phyloP scores from a whole-genome alignment of 345 rosid genomes.

The Eucalyptus shirleyi region DNA sequence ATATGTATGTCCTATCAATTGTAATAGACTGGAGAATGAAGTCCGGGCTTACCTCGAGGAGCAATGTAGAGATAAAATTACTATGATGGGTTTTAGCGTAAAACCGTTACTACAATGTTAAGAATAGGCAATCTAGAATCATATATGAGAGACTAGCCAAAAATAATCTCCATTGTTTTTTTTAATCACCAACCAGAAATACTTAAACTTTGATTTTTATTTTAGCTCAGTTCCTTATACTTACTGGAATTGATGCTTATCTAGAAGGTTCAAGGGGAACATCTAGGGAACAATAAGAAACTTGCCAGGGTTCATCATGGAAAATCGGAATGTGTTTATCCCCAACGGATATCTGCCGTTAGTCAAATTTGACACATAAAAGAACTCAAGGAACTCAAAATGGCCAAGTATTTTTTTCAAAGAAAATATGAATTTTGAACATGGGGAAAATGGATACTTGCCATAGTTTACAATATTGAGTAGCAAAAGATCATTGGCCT shows the following conservation, averaged over 20 bases:
- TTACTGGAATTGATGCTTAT: background rate
- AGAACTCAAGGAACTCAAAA: too few relatives aligned
- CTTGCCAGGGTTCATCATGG: fast-evolving
- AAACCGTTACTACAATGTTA: too few relatives aligned
- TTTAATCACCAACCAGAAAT: background rate
- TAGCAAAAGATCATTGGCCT: background rate
- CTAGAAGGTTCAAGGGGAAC: background rate
- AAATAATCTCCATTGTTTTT: background rate
- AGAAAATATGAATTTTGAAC: background rate
- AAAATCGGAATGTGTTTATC: background rate
- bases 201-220: background rate
- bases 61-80: too few relatives aligned
- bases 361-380: too few relatives aligned
- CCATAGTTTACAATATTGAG: background rate
- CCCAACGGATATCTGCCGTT: background rate
- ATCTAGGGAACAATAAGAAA: background rate
- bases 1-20: too few relatives aligned
- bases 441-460: too few relatives aligned
- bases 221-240: background rate
- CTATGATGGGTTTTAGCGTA: too few relatives aligned
- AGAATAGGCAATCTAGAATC: background rate
- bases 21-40: too few relatives aligned
- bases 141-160: background rate
- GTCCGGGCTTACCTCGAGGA: too few relatives aligned
- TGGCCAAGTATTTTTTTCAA: background rate